These are phyloP conservation scores for Trichophyton benhamiae DNA, from an alignment of 2,329 filamentous ascomycete genomes.

Conservation along the genomic window DNA sequence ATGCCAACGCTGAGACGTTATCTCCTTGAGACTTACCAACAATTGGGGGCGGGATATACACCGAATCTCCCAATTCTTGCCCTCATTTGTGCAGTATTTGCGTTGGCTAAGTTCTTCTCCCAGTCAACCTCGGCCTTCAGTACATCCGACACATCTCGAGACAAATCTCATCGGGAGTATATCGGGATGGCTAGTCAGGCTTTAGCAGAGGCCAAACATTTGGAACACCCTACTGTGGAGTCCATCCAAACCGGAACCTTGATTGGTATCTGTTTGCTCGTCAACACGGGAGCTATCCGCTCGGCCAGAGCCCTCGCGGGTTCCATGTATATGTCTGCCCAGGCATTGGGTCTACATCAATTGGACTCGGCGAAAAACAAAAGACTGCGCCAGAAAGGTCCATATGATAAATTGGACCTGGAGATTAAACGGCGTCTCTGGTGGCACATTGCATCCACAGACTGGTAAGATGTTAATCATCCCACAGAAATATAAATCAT, in stretches of 20 bases:
- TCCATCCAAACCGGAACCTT: constrained; percentile 22
- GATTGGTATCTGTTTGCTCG: background rate
- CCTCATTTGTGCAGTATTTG: constrained; percentile 17
- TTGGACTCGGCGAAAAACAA: constrained; percentile 6
- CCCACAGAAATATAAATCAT: background rate
- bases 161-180: constrained; percentile 17
- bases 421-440: constrained; percentile 32
- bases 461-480: constrained; percentile 25
- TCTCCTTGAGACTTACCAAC: constrained; percentile 22
- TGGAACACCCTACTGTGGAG: constrained; percentile 22
- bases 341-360: constrained; percentile 4
- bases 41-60: constrained; percentile 10
- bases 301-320: background rate
- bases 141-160: constrained; percentile 13
- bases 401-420: constrained; percentile 17
- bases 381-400: constrained; percentile 2
- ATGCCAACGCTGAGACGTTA: constrained; percentile 18
- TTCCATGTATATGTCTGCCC: constrained; percentile 7
- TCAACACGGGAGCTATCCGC: constrained; percentile 5
- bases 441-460: constrained; percentile 34
- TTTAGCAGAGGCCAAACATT: constrained; percentile 21
- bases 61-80: constrained; percentile 11
- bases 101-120: constrained; percentile 26
- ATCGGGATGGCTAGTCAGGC: constrained; percentile 22
- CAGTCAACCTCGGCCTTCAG: constrained; percentile 17